Evolutionary conservation across 192 early-diverging fungal species (phyloP), one percentile per base, ranked within the genome.

Genomic region (Coemansia sp.): DNA sequence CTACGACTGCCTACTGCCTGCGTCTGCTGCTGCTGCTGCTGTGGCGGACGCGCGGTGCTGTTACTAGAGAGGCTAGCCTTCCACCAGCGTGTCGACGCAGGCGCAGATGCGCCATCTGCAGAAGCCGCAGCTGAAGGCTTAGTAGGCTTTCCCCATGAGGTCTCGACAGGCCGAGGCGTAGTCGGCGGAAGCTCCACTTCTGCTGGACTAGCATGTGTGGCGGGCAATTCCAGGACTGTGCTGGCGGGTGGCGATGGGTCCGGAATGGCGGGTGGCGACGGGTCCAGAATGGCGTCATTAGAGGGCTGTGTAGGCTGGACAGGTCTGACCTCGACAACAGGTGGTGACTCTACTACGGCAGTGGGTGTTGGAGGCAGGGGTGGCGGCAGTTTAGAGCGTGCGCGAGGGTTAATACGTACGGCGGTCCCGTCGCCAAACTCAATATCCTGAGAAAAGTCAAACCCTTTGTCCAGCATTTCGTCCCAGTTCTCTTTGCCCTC

Each of bases 41-140:
- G 47, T 3, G 65, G 60, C 29, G 62, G 71, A 2, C 49, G 20
- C 9, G 47, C 3, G 40, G 41, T 64, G 33, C 57, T 38, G 36
- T 50, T 65, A 1, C 57, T 64, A 31, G 79, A 73, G 5, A 81
- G 52, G 5, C 71, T 81, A 1, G 74, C 79, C 53, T 81, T 81
- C 79, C 79, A 81, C 79, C 79, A 81, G 18, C 68, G 74, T 9
- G 79, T 52, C 24, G 70, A 47, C 44, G 75, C 61, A 16, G 61
- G 64, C 33, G 69, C 68, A 9, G 71, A 38, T 20, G 55, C 46
- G 5, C 18, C 38, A 0, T 49, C 58, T 13, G 34, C 68, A 1
- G 77, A 11, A 31, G 40, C 38, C 34, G 36, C 62, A 24, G 66
- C 53, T 39, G 61, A 27, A 13, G 29, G 16, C 29, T 69, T 74